phyloP scores from a whole-genome alignment of 192 early-diverging fungal genomes.

The Polychytrium aggregatum region DNA sequence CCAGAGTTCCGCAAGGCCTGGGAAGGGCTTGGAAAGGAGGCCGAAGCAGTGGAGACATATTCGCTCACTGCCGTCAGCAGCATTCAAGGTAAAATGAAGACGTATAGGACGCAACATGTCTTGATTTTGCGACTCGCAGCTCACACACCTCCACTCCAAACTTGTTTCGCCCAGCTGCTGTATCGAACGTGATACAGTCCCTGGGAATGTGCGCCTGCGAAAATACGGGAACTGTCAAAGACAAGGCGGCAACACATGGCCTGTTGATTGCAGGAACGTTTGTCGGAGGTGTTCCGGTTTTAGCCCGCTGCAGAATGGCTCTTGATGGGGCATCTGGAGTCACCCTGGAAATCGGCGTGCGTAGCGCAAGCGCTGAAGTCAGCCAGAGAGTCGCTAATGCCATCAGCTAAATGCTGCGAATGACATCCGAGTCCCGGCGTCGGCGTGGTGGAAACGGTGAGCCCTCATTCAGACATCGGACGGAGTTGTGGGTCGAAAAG shows the following conservation, averaged over 20 bases:
- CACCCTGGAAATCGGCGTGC: conserved; percentile 81
- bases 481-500: too few species aligned
- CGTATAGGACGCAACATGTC: neutral
- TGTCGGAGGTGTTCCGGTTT: conserved; percentile 62
- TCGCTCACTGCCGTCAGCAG: conserved; percentile 66
- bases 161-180: conserved; percentile 41
- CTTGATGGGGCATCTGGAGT: conserved; percentile 72
- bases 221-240: conserved; percentile 42
- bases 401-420: conserved; percentile 48
- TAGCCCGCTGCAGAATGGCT: conserved; percentile 83
- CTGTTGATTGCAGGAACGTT: conserved; percentile 77
- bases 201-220: conserved; percentile 83
- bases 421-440: too few species aligned
- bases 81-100: conserved; percentile 48
- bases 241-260: conserved; percentile 74
- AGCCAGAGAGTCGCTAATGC: conserved; percentile 67
- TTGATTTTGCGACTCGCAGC: neutral
- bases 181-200: conserved; percentile 55
- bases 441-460: too few species aligned
- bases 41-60: conserved; percentile 79
- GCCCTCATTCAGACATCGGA: too few species aligned
- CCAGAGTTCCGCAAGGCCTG: conserved; percentile 67
- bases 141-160: neutral
- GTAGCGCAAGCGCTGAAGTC: conserved; percentile 54
- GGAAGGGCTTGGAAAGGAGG: conserved; percentile 61